Conservation (phyloP, 75 land plant species). For the Ceratopteris richardii region DNA sequence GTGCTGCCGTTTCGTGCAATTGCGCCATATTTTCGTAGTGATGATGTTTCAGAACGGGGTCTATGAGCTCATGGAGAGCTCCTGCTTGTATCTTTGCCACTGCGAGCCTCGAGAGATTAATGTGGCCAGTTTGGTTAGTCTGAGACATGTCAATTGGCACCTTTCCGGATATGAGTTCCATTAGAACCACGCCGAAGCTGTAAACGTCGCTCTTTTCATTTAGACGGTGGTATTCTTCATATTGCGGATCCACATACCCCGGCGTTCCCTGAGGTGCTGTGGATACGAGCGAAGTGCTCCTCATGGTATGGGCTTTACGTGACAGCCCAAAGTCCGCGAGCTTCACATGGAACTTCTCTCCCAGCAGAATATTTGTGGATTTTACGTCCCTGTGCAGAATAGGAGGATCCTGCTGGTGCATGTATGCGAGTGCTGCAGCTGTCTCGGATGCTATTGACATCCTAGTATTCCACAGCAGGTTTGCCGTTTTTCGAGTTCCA, state of each 20-base stretch:
- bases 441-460: constrained; percentile 53
- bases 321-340: constrained; percentile 74
- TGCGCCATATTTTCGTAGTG: too few relatives aligned
- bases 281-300: constrained; percentile 31
- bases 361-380: constrained; percentile 41
- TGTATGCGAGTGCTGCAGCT: constrained; percentile 53
- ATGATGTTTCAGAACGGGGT: constrained; percentile 28
- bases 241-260: constrained; percentile 74
- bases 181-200: constrained; percentile 72
- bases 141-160: constrained; percentile 50
- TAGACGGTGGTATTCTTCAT: constrained; percentile 60
- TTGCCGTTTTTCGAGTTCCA: constrained; percentile 16
- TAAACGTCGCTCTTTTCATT: constrained; percentile 73
- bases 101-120: constrained; percentile 56
- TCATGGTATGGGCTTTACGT: constrained; percentile 27
- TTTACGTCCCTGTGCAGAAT: constrained; percentile 69
- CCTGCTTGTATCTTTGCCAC: constrained; percentile 36
- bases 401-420: constrained; percentile 35
- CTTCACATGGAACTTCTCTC: constrained; percentile 33
- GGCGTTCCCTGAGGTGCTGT: constrained; percentile 72
- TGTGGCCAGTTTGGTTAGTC: constrained; percentile 17
- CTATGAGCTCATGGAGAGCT: constrained; percentile 44
- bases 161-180: constrained; percentile 55
- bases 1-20: constrained; percentile 11
- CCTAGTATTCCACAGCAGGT: constrained; percentile 44